phyloP scores from a whole-genome alignment of 1,139 yeast genomes.

The Pichia sp. region DNA sequence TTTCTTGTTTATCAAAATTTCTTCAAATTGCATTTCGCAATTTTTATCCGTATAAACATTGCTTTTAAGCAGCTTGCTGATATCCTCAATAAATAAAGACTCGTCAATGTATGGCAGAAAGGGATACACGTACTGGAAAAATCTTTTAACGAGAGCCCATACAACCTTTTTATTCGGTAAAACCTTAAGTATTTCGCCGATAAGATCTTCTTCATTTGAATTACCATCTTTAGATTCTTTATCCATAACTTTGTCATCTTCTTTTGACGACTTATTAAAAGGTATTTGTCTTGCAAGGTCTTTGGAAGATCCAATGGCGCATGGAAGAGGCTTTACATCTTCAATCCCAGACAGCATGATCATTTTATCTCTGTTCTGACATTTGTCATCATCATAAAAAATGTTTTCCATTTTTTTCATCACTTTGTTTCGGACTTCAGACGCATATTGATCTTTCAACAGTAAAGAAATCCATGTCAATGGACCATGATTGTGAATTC shows the following conservation, averaged over 20 bases:
- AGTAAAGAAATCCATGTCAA: conserved; percentile 39
- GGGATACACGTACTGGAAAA: conserved; percentile 37
- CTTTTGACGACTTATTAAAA: background rate
- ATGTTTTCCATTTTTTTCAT: conserved; percentile 23
- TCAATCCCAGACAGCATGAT: conserved; percentile 29
- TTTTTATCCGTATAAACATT: conserved; percentile 9
- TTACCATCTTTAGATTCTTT: background rate
- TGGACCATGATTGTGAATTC: conserved; percentile 40
- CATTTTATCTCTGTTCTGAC: conserved; percentile 24
- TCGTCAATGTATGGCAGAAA: conserved; percentile 43
- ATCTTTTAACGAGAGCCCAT: conserved; percentile 40
- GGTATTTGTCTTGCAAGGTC: background rate
- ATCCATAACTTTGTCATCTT: background rate
- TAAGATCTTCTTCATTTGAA: conserved; percentile 8
- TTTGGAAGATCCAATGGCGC: too few relatives aligned
- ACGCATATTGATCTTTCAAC: conserved; percentile 31
- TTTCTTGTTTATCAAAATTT: conserved; percentile 29
- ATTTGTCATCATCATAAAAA: conserved; percentile 16
- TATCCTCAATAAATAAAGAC: conserved; percentile 24
- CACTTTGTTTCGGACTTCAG: conserved; percentile 9
- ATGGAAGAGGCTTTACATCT: conserved; percentile 20
- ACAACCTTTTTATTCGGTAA: conserved; percentile 37
- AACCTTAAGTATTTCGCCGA: conserved; percentile 30
- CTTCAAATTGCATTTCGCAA: conserved; percentile 17
- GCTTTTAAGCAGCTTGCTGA: conserved; percentile 24